Conservation (phyloP, 306 rosid genomes). For the Ceratonia siliqua region DNA sequence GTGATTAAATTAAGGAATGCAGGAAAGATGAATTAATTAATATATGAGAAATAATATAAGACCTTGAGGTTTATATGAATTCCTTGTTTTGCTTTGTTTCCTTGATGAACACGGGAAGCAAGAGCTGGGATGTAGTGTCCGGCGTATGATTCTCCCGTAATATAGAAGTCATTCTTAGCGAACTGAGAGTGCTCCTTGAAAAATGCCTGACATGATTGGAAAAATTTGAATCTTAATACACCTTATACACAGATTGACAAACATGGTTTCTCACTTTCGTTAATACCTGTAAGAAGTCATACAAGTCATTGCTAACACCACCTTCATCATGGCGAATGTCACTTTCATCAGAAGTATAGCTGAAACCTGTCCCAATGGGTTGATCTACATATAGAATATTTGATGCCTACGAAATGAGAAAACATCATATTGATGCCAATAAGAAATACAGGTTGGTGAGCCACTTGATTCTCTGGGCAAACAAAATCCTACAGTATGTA, state of each 20-base stretch:
- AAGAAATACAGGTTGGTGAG: neutral
- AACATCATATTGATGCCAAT: neutral
- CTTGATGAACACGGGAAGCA: slow-evolving; percentile 79
- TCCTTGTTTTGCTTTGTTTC: slow-evolving; percentile 85
- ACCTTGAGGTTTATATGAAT: slow-evolving; percentile 76
- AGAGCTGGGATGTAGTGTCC: slow-evolving; percentile 96
- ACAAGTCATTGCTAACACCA: slow-evolving; percentile 83
- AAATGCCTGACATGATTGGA: slow-evolving; percentile 71
- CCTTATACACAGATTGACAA: too few species aligned
- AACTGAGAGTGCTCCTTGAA: slow-evolving; percentile 68
- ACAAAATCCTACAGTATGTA: neutral
- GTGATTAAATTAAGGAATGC: neutral
- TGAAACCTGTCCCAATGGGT: slow-evolving; percentile 94
- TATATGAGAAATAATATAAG: neutral
- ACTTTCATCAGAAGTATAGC: slow-evolving; percentile 61
- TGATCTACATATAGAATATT: slow-evolving; percentile 85
- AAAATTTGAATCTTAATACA: too few species aligned
- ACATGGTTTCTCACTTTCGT: too few species aligned
- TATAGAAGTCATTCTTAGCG: slow-evolving; percentile 73
- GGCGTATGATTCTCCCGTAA: slow-evolving; percentile 93
- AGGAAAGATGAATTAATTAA: neutral
- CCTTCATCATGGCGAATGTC: slow-evolving; percentile 82
- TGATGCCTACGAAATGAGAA: slow-evolving; percentile 61
- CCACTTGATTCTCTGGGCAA: slow-evolving; percentile 17
- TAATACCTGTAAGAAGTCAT: slow-evolving; percentile 84